phyloP scores from a whole-genome alignment of 768 basidiomycete species.

The Flagelloscypha sp. region DNA sequence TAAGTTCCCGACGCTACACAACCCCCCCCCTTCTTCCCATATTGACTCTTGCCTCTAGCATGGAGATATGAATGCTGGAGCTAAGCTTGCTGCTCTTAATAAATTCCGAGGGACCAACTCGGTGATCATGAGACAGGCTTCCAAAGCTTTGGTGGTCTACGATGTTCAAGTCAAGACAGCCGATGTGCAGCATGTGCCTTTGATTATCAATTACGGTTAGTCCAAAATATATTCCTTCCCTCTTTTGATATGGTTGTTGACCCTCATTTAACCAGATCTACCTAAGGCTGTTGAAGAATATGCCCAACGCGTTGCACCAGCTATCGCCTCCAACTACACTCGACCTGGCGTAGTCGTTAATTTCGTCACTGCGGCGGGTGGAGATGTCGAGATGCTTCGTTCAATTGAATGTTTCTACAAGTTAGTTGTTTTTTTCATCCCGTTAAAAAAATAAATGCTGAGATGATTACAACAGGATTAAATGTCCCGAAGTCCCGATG shows the following conservation, averaged over 20 bases:
- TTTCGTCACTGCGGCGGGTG: conserved; percentile 95
- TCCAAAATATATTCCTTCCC: too few relatives aligned
- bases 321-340: conserved; percentile 74
- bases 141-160: conserved; percentile 83
- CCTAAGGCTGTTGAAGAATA: conserved; percentile 97
- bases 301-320: conserved; percentile 84
- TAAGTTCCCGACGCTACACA: too few relatives aligned
- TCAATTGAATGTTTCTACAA: conserved; percentile 99
- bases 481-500: too few relatives aligned
- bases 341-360: conserved; percentile 91
- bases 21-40: conserved; percentile 4
- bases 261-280: conserved; percentile 44
- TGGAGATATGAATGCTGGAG: conserved; percentile 83
- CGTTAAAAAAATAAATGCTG: neutral
- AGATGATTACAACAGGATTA: too few relatives aligned
- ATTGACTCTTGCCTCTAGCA: conserved; percentile 41
- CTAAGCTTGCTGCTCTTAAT: conserved; percentile 74
- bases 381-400: conserved; percentile 96
- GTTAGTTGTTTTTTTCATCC: conserved; percentile 32
- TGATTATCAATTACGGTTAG: conserved; percentile 91
- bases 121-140: conserved; percentile 54
- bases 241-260: conserved; percentile 8
- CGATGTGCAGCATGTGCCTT: conserved; percentile 83
- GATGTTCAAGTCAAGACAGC: conserved; percentile 89
- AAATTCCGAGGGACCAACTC: conserved; percentile 65